Conservation (phyloP, 805 yeast genomes). For the Alloascoidea hylecoeti region DNA sequence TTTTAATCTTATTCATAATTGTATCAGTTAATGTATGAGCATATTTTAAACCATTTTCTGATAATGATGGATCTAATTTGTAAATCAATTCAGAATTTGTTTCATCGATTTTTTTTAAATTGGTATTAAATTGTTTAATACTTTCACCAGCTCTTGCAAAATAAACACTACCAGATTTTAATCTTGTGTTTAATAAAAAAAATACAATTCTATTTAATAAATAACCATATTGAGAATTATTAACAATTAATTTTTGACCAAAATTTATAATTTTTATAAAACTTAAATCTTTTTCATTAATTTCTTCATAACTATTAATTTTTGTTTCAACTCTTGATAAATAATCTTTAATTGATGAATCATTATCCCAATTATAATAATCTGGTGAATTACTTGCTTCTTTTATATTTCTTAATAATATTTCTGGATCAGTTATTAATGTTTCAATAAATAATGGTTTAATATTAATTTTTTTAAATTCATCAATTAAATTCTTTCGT, state of each 20-base stretch:
- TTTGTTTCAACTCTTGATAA: slow-evolving; percentile 55
- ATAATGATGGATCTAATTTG: slow-evolving; percentile 71
- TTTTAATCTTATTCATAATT: slow-evolving; percentile 20
- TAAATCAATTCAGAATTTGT: slow-evolving; percentile 40
- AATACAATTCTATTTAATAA: slow-evolving; percentile 83
- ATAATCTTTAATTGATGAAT: slow-evolving; percentile 66
- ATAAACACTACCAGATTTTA: slow-evolving; percentile 80
- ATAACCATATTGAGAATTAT: slow-evolving; percentile 77
- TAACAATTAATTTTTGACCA: slow-evolving; percentile 71
- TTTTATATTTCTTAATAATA: slow-evolving; percentile 62
- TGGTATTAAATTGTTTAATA: slow-evolving; percentile 4
- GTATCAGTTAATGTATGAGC: slow-evolving; percentile 52
- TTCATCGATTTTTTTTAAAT: neutral
- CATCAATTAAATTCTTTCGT: slow-evolving; percentile 41
- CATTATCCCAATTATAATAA: slow-evolving; percentile 61
- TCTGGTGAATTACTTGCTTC: slow-evolving; percentile 87
- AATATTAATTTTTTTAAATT: slow-evolving; percentile 42
- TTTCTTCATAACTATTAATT: slow-evolving; percentile 58
- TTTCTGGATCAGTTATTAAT: slow-evolving; percentile 54
- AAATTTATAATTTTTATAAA: slow-evolving; percentile 83
- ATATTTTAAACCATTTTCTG: slow-evolving; percentile 54
- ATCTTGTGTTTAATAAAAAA: slow-evolving; percentile 81
- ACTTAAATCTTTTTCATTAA: slow-evolving; percentile 45
- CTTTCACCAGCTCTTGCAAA: slow-evolving; percentile 70
- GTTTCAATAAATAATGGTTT: slow-evolving; percentile 84